Evolutionary conservation across 495 filamentous ascomycete genomes (phyloP).

Genomic region (Daldinia bambusicola): DNA sequence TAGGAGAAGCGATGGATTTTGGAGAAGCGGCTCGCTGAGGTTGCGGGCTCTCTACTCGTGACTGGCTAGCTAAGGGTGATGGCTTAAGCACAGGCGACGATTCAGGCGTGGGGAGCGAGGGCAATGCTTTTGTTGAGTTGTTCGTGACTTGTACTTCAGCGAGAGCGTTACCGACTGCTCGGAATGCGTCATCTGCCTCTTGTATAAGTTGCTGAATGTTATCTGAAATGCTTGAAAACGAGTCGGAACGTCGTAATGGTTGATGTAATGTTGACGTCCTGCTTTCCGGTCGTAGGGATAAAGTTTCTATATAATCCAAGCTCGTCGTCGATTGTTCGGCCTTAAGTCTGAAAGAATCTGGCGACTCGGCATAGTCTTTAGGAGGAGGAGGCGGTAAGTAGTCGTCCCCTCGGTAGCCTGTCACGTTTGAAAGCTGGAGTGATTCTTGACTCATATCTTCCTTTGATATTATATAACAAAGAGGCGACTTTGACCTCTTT

Average conservation of each 20-base stretch:
- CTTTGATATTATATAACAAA: slow-evolving; percentile 45
- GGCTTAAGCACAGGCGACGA: slow-evolving; percentile 34
- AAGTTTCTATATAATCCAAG: slow-evolving; percentile 42
- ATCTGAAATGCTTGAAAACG: slow-evolving; percentile 36
- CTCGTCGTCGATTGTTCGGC: slow-evolving; percentile 32
- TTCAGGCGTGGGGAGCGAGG: slow-evolving; percentile 37
- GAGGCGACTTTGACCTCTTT: slow-evolving; percentile 46
- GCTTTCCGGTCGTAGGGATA: slow-evolving; percentile 38
- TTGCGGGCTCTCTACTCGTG: background rate
- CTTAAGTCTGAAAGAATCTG: slow-evolving; percentile 25
- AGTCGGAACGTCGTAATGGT: slow-evolving; percentile 27
- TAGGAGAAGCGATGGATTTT: background rate
- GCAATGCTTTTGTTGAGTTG: slow-evolving; percentile 24
- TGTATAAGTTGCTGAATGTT: slow-evolving; percentile 57
- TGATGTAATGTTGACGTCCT: slow-evolving; percentile 42
- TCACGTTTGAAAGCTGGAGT: slow-evolving; percentile 39
- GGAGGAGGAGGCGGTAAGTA: slow-evolving; percentile 26
- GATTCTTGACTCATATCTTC: slow-evolving; percentile 40
- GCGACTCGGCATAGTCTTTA: slow-evolving; percentile 24
- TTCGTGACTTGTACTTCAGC: slow-evolving; percentile 46
- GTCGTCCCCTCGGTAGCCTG: slow-evolving; percentile 41
- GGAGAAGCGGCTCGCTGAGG: background rate
- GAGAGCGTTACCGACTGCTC: slow-evolving; percentile 48
- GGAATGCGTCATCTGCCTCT: slow-evolving; percentile 59
- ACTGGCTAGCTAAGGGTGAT: background rate